These are phyloP conservation scores for Ceratocystis colombiana DNA, from an alignment of 2,329 filamentous ascomycete species.

Conservation along the genomic window DNA sequence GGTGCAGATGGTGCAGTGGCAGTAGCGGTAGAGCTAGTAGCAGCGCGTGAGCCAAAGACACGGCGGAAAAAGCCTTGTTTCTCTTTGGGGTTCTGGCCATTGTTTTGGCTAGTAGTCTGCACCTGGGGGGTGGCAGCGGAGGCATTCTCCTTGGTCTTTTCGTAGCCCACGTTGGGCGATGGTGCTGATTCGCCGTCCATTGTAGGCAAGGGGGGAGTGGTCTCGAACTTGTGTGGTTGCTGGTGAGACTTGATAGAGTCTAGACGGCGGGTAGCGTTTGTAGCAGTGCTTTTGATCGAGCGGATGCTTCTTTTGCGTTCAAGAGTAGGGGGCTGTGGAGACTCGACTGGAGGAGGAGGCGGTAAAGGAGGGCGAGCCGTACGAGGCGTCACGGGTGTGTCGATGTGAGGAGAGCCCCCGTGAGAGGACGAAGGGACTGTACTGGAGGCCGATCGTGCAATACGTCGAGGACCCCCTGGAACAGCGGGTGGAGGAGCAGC, in stretches of 20 bases:
- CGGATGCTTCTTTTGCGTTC: conserved; percentile 50
- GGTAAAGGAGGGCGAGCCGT: conserved; percentile 6
- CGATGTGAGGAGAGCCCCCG: conserved; percentile 24
- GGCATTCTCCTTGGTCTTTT: conserved; percentile 47
- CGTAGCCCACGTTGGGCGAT: conserved; percentile 49
- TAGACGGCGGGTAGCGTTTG: conserved; percentile 18
- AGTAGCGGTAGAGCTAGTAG: conserved; percentile 23
- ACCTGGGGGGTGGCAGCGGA: conserved; percentile 37
- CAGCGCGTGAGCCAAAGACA: conserved; percentile 69
- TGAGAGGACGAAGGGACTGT: conserved; percentile 17
- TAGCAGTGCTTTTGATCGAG: conserved; percentile 40
- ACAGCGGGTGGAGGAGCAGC: conserved; percentile 79
- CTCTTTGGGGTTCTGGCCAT: conserved; percentile 48
- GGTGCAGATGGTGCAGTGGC: conserved; percentile 5
- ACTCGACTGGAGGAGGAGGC: conserved; percentile 7
- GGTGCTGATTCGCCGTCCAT: conserved; percentile 45
- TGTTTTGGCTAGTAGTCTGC: conserved; percentile 32
- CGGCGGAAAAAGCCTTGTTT: conserved; percentile 84
- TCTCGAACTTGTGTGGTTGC: conserved; percentile 4
- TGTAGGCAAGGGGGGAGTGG: conserved; percentile 29
- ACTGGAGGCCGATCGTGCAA: conserved; percentile 29
- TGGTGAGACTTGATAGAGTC: conserved; percentile 10
- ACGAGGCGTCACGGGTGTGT: conserved; percentile 17
- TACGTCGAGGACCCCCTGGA: conserved; percentile 62
- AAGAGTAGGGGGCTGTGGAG: conserved; percentile 36